These are phyloP conservation scores for Wickerhamomyces tratensis DNA, from an alignment of 805 yeast species.

Conservation along the genomic window DNA sequence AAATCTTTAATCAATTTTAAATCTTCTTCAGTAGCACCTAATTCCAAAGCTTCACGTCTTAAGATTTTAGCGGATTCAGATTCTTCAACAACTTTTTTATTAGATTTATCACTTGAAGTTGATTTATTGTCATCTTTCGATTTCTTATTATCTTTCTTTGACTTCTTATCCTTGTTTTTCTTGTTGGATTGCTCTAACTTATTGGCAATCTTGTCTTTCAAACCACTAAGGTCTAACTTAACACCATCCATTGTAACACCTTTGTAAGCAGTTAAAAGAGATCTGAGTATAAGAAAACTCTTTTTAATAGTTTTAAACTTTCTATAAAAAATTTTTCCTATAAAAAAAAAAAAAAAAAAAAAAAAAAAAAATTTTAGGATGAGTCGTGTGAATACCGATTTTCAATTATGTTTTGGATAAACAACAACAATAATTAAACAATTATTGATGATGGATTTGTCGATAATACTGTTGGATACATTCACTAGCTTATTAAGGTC, in stretches of 20 bases:
- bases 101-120: conserved; percentile 5
- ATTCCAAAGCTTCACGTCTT: conserved; percentile 63
- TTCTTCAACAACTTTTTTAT: conserved; percentile 5
- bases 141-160: conserved; percentile 15
- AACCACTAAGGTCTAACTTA: conserved; percentile 32
- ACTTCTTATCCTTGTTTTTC: conserved; percentile 3
- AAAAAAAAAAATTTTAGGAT: too few relatives aligned
- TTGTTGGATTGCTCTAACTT: conserved; percentile 29
- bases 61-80: conserved; percentile 20
- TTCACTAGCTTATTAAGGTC: too few relatives aligned
- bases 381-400: too few relatives aligned
- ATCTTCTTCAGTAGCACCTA: conserved; percentile 87
- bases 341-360: too few relatives aligned
- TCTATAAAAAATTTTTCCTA: too few relatives aligned
- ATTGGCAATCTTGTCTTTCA: conserved; percentile 54
- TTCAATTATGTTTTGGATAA: too few relatives aligned
- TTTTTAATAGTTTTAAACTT: too few relatives aligned
- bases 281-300: too few relatives aligned
- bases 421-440: too few relatives aligned
- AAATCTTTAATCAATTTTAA: conserved; percentile 50
- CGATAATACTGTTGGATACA: too few relatives aligned
- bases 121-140: conserved; percentile 12
- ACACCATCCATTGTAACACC: conserved; percentile 12
- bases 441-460: too few relatives aligned
- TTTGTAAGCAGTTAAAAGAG: too few relatives aligned